Conservation (phyloP, 768 basidiomycete genomes). For the Podaxis carcinomalis region DNA sequence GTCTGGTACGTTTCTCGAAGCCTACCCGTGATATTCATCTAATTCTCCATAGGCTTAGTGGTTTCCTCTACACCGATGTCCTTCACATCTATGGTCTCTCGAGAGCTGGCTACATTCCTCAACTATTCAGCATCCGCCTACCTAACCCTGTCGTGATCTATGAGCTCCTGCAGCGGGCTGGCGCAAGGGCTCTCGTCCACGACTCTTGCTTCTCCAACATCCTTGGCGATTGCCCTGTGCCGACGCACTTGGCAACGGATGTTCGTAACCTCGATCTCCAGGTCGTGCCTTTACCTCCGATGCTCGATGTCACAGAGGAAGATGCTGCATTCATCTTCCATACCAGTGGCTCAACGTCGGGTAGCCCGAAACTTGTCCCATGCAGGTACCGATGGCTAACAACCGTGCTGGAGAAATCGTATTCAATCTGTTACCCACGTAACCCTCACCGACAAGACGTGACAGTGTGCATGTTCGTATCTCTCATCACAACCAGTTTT, state of each 20-base stretch:
- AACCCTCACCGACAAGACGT: constrained; percentile 59
- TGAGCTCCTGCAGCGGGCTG: constrained; percentile 61
- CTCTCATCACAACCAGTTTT: constrained; percentile 14
- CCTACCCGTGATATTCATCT: constrained; percentile 9
- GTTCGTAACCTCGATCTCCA: constrained; percentile 17
- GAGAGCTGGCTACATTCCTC: constrained; percentile 73
- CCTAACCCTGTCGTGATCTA: constrained; percentile 69
- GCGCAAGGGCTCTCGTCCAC: constrained; percentile 61
- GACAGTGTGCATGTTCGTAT: constrained; percentile 65
- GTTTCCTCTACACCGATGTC: constrained; percentile 67
- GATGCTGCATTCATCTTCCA: constrained; percentile 70
- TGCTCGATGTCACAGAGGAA: constrained; percentile 30
- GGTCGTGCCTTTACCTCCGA: constrained; percentile 23
- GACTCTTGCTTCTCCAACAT: constrained; percentile 51
- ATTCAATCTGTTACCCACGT: constrained; percentile 43
- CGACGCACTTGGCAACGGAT: constrained; percentile 35
- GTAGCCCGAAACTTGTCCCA: constrained; percentile 74
- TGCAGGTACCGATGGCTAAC: constrained; percentile 66
- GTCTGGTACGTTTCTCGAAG: constrained; percentile 52
- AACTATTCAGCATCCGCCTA: constrained; percentile 73
- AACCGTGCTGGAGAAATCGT: constrained; percentile 57
- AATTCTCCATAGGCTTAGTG: constrained; percentile 52
- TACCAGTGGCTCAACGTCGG: constrained; percentile 81
- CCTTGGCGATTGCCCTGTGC: constrained; percentile 43
- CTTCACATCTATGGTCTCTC: constrained; percentile 73